These are phyloP conservation scores for Fusarium mexicanum DNA, from an alignment of 2,329 filamentous ascomycete species.

Conservation along the genomic window DNA sequence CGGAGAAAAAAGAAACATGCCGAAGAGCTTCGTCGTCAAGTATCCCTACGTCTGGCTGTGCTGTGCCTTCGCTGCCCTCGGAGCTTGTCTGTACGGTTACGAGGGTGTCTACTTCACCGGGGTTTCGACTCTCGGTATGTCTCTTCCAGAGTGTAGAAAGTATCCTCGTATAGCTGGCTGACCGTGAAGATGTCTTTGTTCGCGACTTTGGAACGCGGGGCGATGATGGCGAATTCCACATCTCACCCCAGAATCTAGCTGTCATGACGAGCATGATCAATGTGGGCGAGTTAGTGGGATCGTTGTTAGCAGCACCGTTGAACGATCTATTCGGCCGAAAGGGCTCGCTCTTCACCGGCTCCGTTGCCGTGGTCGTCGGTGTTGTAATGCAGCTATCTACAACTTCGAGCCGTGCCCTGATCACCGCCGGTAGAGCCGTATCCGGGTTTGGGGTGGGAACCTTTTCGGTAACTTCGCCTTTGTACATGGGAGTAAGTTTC, in stretches of 20 bases:
- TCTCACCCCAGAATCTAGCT: conserved; percentile 37
- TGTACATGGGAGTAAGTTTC: conserved; percentile 48
- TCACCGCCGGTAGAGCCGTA: conserved; percentile 41
- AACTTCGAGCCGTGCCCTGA: conserved; percentile 33
- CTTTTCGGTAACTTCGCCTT: conserved; percentile 51
- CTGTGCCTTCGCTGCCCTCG: conserved; percentile 49
- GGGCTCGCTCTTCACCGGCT: conserved; percentile 43
- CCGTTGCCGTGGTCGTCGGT: conserved; percentile 43
- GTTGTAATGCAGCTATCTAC: conserved; percentile 39
- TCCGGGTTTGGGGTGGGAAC: conserved; percentile 46
- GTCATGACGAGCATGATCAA: conserved; percentile 53
- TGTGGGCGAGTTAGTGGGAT: conserved; percentile 51
- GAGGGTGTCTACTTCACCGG: conserved; percentile 50
- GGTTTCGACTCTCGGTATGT: conserved; percentile 46
- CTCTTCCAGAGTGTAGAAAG: not conserved
- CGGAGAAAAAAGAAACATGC: conserved; percentile 12
- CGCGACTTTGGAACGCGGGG: conserved; percentile 46
- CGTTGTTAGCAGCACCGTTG: conserved; percentile 49
- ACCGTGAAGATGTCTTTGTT: conserved; percentile 45
- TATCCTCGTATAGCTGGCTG: not conserved
- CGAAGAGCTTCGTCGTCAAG: conserved; percentile 25
- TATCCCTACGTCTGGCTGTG: conserved; percentile 47
- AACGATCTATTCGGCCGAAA: conserved; percentile 50
- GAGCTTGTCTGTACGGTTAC: conserved; percentile 51
- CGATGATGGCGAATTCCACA: conserved; percentile 43